A percentile compares a stretch with the other conserved stretches of the same genome.
These are phyloP conservation scores for Blastobotrys persicus DNA, from an alignment of 1,139 yeast genomes.

Conservation along the genomic window DNA sequence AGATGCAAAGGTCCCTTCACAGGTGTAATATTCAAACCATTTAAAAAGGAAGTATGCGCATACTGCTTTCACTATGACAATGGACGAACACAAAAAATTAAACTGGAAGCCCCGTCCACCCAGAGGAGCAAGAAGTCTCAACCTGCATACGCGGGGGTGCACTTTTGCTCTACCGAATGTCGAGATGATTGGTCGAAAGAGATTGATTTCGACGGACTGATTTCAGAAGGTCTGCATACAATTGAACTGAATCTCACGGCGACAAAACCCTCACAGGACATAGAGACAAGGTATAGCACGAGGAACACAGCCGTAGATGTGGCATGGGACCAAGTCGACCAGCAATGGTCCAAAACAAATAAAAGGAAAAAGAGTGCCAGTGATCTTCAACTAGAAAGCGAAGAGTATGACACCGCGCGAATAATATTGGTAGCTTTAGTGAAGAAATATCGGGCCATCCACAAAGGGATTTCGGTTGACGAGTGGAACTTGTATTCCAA, in stretches of 20 bases:
- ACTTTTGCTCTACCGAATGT: slow-evolving; percentile 57
- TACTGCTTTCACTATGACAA: slow-evolving; percentile 51
- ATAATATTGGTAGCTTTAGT: slow-evolving; percentile 36
- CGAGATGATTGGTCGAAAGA: slow-evolving; percentile 36
- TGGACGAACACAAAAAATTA: slow-evolving; percentile 48
- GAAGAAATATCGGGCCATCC: slow-evolving; percentile 18
- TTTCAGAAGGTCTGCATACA: slow-evolving; percentile 34
- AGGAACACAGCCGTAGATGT: neutral
- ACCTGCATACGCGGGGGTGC: slow-evolving; percentile 46
- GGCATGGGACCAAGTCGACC: slow-evolving; percentile 27
- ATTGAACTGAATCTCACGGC: slow-evolving; percentile 27
- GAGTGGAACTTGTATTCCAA: slow-evolving; percentile 37
- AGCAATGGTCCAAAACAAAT: neutral
- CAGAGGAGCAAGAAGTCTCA: slow-evolving; percentile 17
- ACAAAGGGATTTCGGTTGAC: slow-evolving; percentile 16
- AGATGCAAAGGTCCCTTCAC: slow-evolving; percentile 46
- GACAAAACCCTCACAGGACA: slow-evolving; percentile 4
- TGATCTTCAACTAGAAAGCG: slow-evolving; percentile 39
- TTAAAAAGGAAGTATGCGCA: slow-evolving; percentile 64
- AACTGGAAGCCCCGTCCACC: slow-evolving; percentile 21
- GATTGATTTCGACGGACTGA: slow-evolving; percentile 34
- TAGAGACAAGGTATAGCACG: slow-evolving; percentile 4
- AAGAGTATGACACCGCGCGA: slow-evolving; percentile 43
- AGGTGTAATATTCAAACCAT: slow-evolving; percentile 50
- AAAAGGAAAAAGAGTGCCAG: neutral